These are phyloP conservation scores for Camellia oleifera DNA, from an alignment of 179 eudicot species.

Conservation along the genomic window DNA sequence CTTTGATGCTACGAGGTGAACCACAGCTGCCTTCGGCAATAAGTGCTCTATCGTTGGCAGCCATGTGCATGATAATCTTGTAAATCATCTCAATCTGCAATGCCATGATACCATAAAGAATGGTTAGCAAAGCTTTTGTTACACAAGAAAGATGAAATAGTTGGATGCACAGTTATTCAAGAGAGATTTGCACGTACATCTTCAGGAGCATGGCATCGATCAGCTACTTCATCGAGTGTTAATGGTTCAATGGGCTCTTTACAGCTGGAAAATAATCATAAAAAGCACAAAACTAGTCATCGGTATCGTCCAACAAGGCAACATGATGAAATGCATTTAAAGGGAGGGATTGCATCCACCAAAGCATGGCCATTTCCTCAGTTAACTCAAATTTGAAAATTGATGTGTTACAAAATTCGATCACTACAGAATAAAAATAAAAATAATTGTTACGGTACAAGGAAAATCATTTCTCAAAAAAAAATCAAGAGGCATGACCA, in stretches of 20 bases:
- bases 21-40: constrained; percentile 91
- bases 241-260: constrained; percentile 93
- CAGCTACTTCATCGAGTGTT: constrained; percentile 93
- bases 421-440: not conserved
- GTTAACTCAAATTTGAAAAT: not conserved
- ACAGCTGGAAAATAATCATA: constrained; percentile 51
- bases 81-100: constrained; percentile 95
- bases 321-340: not conserved
- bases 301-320: not conserved
- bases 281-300: constrained; percentile 1
- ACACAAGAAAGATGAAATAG: not conserved
- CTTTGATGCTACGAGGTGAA: constrained; percentile 92
- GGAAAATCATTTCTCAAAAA: not conserved
- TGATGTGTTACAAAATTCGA: not conserved
- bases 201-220: constrained; percentile 87
- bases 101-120: not conserved
- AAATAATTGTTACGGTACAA: not conserved
- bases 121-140: not conserved
- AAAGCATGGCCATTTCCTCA: not conserved
- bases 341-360: not conserved
- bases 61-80: constrained; percentile 94
- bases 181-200: constrained; percentile 18
- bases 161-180: not conserved
- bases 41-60: constrained; percentile 95
- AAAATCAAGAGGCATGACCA: not conserved